Conservation (phyloP, 2,329 filamentous ascomycete species). For the Fusarium pseudocircinatum region DNA sequence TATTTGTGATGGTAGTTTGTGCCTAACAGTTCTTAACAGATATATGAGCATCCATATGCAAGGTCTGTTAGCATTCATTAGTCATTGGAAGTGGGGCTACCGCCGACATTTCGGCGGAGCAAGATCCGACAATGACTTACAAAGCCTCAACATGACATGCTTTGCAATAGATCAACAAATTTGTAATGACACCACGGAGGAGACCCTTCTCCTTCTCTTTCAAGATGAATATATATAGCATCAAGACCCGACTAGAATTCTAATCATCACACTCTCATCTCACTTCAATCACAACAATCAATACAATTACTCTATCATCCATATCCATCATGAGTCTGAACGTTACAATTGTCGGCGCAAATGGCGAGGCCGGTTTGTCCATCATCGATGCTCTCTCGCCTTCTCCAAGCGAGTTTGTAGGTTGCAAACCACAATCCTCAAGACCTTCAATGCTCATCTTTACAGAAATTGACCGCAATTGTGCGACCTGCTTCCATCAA, state of each 20-base stretch:
- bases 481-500: slow-evolving; percentile 24
- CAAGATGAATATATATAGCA: background rate
- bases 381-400: slow-evolving; percentile 17
- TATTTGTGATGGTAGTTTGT: background rate
- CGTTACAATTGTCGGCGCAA: slow-evolving; percentile 31
- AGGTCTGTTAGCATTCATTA: background rate
- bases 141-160: slow-evolving; percentile 7
- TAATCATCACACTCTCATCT: background rate
- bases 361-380: slow-evolving; percentile 27
- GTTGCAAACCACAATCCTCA: background rate
- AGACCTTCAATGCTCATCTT: background rate
- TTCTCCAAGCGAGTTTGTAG: slow-evolving; percentile 22
- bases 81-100: background rate
- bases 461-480: slow-evolving; percentile 22
- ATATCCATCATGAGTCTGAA: slow-evolving; percentile 20
- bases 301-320: background rate
- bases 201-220: background rate
- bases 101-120: slow-evolving; percentile 19
- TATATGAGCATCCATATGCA: fast-evolving
- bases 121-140: slow-evolving; percentile 2
- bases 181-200: background rate
- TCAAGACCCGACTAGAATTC: background rate
- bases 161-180: slow-evolving; percentile 7
- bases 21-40: background rate
- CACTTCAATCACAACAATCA: background rate